Evolutionary conservation across 176 grass and related monocot genomes (phyloP), one percentile per base, ranked within the genome.

Genomic region (Aegilops speltoides): DNA sequence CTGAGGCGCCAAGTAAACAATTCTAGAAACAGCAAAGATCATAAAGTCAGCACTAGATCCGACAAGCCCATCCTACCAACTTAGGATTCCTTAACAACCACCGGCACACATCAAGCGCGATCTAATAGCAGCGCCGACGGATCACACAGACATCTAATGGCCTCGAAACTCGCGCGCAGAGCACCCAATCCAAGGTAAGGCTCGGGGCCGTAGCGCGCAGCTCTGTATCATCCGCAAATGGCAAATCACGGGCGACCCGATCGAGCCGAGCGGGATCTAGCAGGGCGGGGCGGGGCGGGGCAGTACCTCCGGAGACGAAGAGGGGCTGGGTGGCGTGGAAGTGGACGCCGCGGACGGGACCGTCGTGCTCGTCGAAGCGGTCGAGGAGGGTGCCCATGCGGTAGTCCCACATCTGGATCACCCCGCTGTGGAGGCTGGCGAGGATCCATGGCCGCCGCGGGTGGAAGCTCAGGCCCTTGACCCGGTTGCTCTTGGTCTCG

Each of bases 321-420:
- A 98, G 93, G 3, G 96, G 96, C 90, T 98, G 96, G 3, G 96
- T 94, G 34, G 93, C 93, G 87, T 98, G 96, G 85, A 98, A 98
- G 92, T 98, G 93, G 41, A 96, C 96, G 76, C 96, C 96, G 78
- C 96, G 93, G 3, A 98, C 96, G 40, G 96, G 96, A 4, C 96
- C 96, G 60, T 98, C 96, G 81, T 98, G 96, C 89, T 98, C 96
- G 71, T 98, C 96, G 87, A 98, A 98, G 87, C 96, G 96, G 85
- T 98, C 96, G 66, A 98, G 95, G 74, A 98, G 93, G 45, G 96
- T 96, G 41, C 96, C 96, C 96, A 96, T 98, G 73, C 96, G 92
- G 90, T 98, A 98, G 87, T 98, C 96, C 96, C 96, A 98, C 87
- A 98, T 91, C 84, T 98, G 96, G 88, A 98, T 94, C 64, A 98